Conservation (phyloP, 306 rosid genomes). For the Vachellia pachyceras region DNA sequence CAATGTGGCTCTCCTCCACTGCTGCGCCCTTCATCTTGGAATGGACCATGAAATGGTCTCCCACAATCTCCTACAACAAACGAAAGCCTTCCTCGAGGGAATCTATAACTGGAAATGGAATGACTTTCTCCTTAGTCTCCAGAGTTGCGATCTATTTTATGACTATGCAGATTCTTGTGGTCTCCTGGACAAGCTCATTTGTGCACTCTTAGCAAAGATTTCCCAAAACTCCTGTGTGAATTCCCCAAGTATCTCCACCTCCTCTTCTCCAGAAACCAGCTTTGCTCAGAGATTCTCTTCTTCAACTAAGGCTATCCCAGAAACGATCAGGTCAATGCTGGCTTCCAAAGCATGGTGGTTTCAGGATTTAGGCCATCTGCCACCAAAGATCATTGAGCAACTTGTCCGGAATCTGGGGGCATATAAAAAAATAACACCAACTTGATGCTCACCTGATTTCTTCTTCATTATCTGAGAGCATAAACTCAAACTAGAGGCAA, state of each 20-base stretch:
- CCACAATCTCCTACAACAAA: conserved; percentile 69
- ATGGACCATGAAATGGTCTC: too few relatives aligned
- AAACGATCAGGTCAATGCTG: conserved; percentile 44
- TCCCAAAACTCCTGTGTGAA: conserved; percentile 54
- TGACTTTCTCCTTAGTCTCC: conserved; percentile 57
- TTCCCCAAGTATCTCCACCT: conserved; percentile 34
- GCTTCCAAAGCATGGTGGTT: conserved; percentile 78
- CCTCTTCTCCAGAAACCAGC: conserved; percentile 68
- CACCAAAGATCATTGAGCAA: conserved; percentile 66
- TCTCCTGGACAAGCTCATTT: conserved; percentile 61
- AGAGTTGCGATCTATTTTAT: conserved; percentile 47
- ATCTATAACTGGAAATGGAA: conserved; percentile 66
- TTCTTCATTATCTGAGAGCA: conserved; percentile 64
- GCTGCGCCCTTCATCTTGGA: conserved; percentile 62
- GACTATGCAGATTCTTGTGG: conserved; percentile 57
- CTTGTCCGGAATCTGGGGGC: conserved; percentile 55
- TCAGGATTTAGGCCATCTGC: conserved; percentile 63
- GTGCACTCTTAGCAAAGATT: conserved; percentile 59
- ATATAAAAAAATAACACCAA: conserved; percentile 55
- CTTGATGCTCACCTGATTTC: conserved; percentile 66
- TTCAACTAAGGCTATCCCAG: too few relatives aligned
- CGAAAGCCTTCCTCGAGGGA: conserved; percentile 59
- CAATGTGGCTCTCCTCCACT: conserved; percentile 64
- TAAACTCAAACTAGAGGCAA: conserved; percentile 40
- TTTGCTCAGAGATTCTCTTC: too few relatives aligned